A percentile compares a stretch with the other conserved stretches of the same genome.
phyloP scores from a whole-genome alignment of 2,329 filamentous ascomycete genomes.

The Knufia petricola region DNA sequence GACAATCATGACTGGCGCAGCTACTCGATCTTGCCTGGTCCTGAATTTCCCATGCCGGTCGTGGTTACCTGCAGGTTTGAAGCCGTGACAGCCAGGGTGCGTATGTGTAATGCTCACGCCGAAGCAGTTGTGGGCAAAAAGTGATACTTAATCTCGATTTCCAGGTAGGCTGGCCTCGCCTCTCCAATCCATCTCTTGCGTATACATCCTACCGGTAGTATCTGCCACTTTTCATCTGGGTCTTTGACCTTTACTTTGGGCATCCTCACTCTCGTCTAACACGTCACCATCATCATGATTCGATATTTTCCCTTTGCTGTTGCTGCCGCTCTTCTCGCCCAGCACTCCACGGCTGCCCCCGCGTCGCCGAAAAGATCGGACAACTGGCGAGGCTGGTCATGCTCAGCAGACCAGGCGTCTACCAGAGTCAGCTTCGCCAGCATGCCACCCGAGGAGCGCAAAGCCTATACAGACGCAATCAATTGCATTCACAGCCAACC shows the following conservation, averaged over 20 bases:
- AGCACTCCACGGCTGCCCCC: slow-evolving; percentile 4
- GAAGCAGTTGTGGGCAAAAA: too few species aligned
- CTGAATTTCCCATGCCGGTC: too few species aligned
- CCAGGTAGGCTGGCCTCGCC: too few species aligned
- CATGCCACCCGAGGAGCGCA: slow-evolving; percentile 21
- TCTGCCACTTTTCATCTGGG: too few species aligned
- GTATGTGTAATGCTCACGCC: too few species aligned
- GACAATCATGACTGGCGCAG: too few species aligned
- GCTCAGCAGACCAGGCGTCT: slow-evolving; percentile 5
- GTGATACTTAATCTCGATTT: too few species aligned
- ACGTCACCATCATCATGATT: slow-evolving; percentile 12
- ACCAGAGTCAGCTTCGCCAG: slow-evolving; percentile 20
- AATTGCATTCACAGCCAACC: slow-evolving; percentile 30
- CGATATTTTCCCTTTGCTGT: slow-evolving; percentile 14
- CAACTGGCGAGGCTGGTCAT: slow-evolving; percentile 7
- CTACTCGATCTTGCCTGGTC: too few species aligned
- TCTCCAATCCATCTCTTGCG: too few species aligned
- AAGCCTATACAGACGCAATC: slow-evolving; percentile 30
- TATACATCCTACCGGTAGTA: background rate
- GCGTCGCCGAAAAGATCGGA: background rate
- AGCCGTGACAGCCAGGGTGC: too few species aligned
- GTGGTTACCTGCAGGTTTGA: too few species aligned
- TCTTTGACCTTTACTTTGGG: too few species aligned
- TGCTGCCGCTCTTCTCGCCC: slow-evolving; percentile 11
- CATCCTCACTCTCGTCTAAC: background rate